phyloP scores from a whole-genome alignment of 345 rosid species.

The Excoecaria cochinchinensis region DNA sequence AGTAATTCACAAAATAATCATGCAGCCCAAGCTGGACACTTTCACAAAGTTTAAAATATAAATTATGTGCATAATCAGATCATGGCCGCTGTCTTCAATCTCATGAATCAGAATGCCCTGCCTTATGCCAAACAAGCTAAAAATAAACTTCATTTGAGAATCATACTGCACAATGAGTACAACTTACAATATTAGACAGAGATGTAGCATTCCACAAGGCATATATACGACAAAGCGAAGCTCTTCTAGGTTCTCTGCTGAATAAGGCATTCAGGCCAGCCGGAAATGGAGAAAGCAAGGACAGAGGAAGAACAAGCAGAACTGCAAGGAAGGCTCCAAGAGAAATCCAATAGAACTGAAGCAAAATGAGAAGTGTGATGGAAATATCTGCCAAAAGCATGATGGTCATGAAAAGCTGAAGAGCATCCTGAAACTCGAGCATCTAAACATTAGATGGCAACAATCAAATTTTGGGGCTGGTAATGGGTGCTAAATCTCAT shows the following conservation, averaged over 20 bases:
- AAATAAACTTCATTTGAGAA: neutral
- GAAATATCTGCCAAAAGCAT: conserved; percentile 88
- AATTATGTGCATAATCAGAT: neutral
- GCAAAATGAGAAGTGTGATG: conserved; percentile 75
- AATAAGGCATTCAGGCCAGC: conserved; percentile 94
- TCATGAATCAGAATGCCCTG: neutral
- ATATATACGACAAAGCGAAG: conserved; percentile 83
- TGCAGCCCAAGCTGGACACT: neutral
- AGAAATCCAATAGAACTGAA: conserved; percentile 92
- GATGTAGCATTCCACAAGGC: conserved; percentile 92
- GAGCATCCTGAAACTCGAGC: conserved; percentile 62
- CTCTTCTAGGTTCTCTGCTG: conserved; percentile 90
- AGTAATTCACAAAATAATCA: neutral
- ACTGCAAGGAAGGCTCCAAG: conserved; percentile 81
- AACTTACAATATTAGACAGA: conserved; percentile 81
- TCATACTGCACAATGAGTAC: neutral
- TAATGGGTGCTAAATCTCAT: conserved; percentile 4
- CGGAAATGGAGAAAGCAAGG: conserved; percentile 87
- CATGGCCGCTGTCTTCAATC: neutral
- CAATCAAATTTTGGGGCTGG: conserved; percentile 2
- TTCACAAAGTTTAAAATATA: neutral
- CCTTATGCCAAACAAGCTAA: neutral
- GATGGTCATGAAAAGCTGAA: conserved; percentile 71
- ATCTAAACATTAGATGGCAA: conserved; percentile 9
- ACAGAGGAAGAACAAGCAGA: conserved; percentile 85